Conservation (phyloP, 805 yeast genomes). For the Starmerella lactis-condensi region DNA sequence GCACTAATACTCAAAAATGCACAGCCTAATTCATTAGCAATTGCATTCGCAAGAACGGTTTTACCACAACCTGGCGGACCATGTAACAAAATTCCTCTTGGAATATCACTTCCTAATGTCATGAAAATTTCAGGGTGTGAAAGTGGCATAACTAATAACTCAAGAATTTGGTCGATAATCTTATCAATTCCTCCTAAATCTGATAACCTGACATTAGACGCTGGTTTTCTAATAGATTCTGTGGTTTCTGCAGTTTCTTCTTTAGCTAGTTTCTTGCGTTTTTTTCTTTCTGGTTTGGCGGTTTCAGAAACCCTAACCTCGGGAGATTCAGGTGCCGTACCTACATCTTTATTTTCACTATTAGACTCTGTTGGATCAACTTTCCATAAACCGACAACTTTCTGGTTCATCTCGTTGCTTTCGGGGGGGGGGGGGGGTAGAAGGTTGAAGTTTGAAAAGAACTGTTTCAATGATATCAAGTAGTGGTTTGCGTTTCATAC, state of each 20-base stretch:
- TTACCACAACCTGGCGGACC: conserved; percentile 99
- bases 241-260: conserved; percentile 1
- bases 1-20: conserved; percentile 86
- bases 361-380: not conserved
- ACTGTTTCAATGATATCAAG: conserved; percentile 48
- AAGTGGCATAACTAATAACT: conserved; percentile 77
- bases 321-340: too few relatives aligned
- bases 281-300: not conserved
- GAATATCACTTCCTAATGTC: conserved; percentile 85
- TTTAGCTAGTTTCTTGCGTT: conserved; percentile 4
- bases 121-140: conserved; percentile 80
- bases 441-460: conserved; percentile 35
- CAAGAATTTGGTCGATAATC: conserved; percentile 72
- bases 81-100: conserved; percentile 79
- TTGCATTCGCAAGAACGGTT: conserved; percentile 85
- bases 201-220: conserved; percentile 31
- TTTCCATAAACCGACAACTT: conserved; percentile 55
- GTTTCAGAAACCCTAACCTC: too few relatives aligned
- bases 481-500: conserved; percentile 48
- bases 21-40: conserved; percentile 86
- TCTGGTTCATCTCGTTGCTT: conserved; percentile 50
- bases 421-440: conserved; percentile 17
- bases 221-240: conserved; percentile 5
- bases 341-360: not conserved
- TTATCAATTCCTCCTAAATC: conserved; percentile 80